Percentiles rank a stretch among this genome's conserved stretches.
phyloP scores from a whole-genome alignment of 148 eudicot species.

The Polygonum aviculare region DNA sequence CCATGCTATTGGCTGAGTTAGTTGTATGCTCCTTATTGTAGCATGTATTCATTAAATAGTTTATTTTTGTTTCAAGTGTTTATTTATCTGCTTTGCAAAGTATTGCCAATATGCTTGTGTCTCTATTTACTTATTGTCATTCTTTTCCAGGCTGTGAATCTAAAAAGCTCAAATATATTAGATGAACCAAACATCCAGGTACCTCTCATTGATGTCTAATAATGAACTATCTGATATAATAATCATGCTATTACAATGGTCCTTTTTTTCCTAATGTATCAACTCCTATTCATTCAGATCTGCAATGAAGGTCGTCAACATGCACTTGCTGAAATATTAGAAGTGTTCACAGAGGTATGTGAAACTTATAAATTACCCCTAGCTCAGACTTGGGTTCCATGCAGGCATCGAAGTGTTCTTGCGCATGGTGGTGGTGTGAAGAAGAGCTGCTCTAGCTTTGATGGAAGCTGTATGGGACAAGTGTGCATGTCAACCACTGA shows the following conservation, averaged over 20 bases:
- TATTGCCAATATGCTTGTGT: not conserved
- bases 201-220: not conserved
- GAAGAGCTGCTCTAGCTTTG: slow-evolving; percentile 88
- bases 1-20: not conserved
- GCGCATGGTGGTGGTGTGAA: slow-evolving; percentile 73
- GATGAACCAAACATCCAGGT: slow-evolving; percentile 75
- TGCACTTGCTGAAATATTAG: slow-evolving; percentile 78
- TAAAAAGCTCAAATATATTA: slow-evolving; percentile 80
- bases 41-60: not conserved
- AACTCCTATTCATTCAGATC: slow-evolving; percentile 36
- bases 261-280: not conserved
- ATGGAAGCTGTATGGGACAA: slow-evolving; percentile 86
- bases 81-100: not conserved
- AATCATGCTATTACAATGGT: not conserved
- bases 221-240: not conserved
- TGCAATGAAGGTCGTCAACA: slow-evolving; percentile 87
- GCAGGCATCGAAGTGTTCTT: slow-evolving; percentile 76
- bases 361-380: slow-evolving; percentile 80
- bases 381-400: slow-evolving; percentile 97
- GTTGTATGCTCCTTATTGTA: not conserved
- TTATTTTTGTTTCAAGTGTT: not conserved
- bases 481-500: slow-evolving; percentile 94
- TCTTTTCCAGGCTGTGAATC: slow-evolving; percentile 70
- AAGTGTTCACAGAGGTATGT: slow-evolving; percentile 70
- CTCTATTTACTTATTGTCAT: not conserved